Conservation (phyloP, 2,329 filamentous ascomycete species). For the Apiospora rasikravindrae region DNA sequence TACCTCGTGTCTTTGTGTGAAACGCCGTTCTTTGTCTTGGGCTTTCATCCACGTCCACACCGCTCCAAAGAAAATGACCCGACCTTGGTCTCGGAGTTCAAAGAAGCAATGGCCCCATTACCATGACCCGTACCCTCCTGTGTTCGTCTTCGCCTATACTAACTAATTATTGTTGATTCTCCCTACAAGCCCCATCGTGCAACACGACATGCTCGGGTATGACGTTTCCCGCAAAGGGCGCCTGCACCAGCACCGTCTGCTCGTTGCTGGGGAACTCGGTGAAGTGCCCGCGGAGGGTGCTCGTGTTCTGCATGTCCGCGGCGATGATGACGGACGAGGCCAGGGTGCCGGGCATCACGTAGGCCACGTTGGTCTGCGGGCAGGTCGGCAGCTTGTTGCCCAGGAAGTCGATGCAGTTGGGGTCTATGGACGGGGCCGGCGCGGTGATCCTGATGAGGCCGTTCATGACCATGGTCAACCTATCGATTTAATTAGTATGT, state of each 20-base stretch:
- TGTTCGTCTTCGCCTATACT: neutral
- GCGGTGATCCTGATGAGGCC: constrained; percentile 41
- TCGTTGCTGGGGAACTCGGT: constrained; percentile 43
- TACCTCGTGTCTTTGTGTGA: too few relatives aligned
- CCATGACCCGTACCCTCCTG: neutral
- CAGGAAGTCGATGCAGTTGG: constrained; percentile 17
- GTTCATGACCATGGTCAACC: constrained; percentile 39
- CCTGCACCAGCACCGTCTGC: constrained; percentile 39
- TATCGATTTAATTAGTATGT: constrained; percentile 17
- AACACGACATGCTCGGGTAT: constrained; percentile 36
- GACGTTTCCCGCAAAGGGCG: constrained; percentile 34
- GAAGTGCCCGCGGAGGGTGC: constrained; percentile 37
- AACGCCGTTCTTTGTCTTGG: too few relatives aligned
- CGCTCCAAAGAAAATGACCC: neutral
- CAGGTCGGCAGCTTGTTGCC: neutral
- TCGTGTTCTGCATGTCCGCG: constrained; percentile 35
- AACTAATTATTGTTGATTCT: neutral
- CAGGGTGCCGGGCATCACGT: constrained; percentile 39
- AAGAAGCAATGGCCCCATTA: neutral
- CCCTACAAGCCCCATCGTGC: constrained; percentile 36
- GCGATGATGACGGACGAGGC: constrained; percentile 40
- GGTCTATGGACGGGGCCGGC: constrained; percentile 29
- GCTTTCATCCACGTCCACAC: too few relatives aligned
- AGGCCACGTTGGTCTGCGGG: constrained; percentile 30
- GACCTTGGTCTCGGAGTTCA: neutral